phyloP scores from a whole-genome alignment of 73 alveolate genomes.

The Paraurostyla sp. region DNA sequence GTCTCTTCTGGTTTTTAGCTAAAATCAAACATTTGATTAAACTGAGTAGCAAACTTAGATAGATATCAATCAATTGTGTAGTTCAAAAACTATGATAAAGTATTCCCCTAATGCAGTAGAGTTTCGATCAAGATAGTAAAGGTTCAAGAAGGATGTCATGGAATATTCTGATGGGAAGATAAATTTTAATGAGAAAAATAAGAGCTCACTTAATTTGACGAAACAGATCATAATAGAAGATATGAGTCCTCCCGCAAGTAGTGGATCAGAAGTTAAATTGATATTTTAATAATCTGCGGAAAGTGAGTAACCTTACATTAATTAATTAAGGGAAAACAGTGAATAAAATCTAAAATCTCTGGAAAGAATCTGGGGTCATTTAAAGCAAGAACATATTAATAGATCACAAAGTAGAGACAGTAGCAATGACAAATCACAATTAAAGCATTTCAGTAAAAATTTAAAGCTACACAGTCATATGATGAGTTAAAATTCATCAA shows the following conservation, averaged over 20 bases:
- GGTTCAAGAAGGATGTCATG: too few species aligned
- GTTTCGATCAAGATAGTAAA: too few species aligned
- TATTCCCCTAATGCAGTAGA: too few species aligned
- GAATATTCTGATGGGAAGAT: too few species aligned
- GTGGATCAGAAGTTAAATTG: too few species aligned
- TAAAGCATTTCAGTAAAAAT: constrained; percentile 9
- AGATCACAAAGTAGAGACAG: not conserved
- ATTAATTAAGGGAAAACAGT: not conserved
- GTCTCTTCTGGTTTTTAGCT: too few species aligned
- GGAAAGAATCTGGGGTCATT: not conserved
- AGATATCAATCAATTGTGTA: not conserved
- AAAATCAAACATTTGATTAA: not conserved
- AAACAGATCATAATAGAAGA: too few species aligned
- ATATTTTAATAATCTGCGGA: too few species aligned
- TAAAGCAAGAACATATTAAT: not conserved
- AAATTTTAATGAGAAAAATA: too few species aligned
- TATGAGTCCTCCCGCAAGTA: too few species aligned
- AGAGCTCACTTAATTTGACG: too few species aligned
- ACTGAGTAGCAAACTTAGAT: not conserved
- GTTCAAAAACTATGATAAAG: too few species aligned
- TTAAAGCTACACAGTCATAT: not conserved
- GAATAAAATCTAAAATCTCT: not conserved
- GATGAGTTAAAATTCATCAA: not conserved
- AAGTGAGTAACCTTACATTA: not conserved
- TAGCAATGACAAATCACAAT: not conserved